Evolutionary conservation across 163 green algal species (phyloP), one percentile per base, ranked within the genome.

Genomic region (Scenedesmus sp.): DNA sequence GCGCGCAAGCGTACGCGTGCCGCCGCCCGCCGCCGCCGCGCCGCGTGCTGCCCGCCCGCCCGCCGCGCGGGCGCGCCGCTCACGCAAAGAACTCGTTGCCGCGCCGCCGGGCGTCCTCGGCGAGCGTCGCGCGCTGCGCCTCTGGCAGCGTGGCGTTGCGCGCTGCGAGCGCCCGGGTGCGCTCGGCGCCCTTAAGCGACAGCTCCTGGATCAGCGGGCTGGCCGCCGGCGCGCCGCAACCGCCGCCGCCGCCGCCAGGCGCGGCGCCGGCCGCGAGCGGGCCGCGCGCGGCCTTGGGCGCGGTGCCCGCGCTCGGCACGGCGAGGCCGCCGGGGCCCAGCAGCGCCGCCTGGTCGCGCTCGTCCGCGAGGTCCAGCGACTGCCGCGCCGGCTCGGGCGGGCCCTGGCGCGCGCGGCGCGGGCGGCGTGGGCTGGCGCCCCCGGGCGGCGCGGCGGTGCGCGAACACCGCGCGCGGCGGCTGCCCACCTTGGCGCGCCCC

Each of bases 61-160:
- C 14, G 14, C 26, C 22, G 26, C 17, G 4, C 45, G 24, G 9
- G 4, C 18, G n/a, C 33, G 11, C n/a, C 2, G 39, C 70, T 24
- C 29, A 78, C 70, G 28, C 62, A 39, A 70, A 78, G 24, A 22
- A 28, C n/a, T 69, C 70, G 15, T 78, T 78, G 28, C 70, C 70
- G 3, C 26, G 70, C 42, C 26, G 4, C 1, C 57, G 42, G 29
- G 45, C 48, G 17, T 17, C 14, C 3, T 22, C 26, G 33, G 53
- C 70, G 11, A 60, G 6, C 26, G 42, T 28, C 24, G 14, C 22
- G 56, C 20, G 70, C 10, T 78, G 56, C 70, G 42, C 14, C 6
- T 47, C 56, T 10, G 70, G 34, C 56, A 78, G 57, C 26, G 34
- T 10, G 39, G 24, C 60, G 70, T 78, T 78, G 34, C 58, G 53